Conservation (phyloP, 768 basidiomycete species). For the Termitomyces sp. region DNA sequence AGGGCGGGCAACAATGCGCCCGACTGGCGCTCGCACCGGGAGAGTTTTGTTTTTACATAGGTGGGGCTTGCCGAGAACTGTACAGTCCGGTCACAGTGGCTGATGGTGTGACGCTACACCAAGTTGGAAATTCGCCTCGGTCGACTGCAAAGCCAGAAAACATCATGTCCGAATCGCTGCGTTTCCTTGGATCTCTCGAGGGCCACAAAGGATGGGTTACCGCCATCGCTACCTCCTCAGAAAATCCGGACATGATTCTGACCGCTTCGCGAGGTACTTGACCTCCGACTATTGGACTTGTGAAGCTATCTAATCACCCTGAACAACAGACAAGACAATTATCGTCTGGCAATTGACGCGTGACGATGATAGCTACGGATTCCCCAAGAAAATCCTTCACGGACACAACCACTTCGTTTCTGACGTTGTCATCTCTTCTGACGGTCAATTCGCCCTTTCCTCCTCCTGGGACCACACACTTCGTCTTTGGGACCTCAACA, state of each 20-base stretch:
- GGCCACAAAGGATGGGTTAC: slow-evolving; percentile 99
- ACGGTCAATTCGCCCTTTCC: slow-evolving; percentile 98
- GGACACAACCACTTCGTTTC: slow-evolving; percentile 99
- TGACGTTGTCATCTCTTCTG: slow-evolving; percentile 97
- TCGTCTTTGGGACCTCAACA: slow-evolving; percentile 99
- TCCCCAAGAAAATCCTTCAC: slow-evolving; percentile 94
- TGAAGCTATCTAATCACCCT: slow-evolving; percentile 16
- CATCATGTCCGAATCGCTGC: slow-evolving; percentile 79
- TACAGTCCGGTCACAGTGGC: slow-evolving; percentile 66
- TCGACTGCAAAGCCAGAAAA: slow-evolving; percentile 27
- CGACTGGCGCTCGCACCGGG: no score
- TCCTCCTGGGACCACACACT: slow-evolving; percentile 99
- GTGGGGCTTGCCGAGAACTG: slow-evolving; percentile 40
- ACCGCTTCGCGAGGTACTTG: slow-evolving; percentile 91
- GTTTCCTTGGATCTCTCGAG: slow-evolving; percentile 86
- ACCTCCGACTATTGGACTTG: slow-evolving; percentile 1
- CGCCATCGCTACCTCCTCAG: slow-evolving; percentile 95
- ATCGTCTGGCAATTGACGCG: slow-evolving; percentile 99
- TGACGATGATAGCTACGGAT: slow-evolving; percentile 86
- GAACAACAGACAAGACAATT: slow-evolving; percentile 89
- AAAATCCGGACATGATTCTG: slow-evolving; percentile 99
- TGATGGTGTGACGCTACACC: slow-evolving; percentile 37
- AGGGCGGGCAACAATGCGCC: background rate
- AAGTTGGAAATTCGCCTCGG: slow-evolving; percentile 24
- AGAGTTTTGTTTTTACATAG: slow-evolving; percentile 5